Evolutionary conservation across 352 stramenopile genomes (phyloP).

Genomic region (Thraustochytrium striatum): DNA sequence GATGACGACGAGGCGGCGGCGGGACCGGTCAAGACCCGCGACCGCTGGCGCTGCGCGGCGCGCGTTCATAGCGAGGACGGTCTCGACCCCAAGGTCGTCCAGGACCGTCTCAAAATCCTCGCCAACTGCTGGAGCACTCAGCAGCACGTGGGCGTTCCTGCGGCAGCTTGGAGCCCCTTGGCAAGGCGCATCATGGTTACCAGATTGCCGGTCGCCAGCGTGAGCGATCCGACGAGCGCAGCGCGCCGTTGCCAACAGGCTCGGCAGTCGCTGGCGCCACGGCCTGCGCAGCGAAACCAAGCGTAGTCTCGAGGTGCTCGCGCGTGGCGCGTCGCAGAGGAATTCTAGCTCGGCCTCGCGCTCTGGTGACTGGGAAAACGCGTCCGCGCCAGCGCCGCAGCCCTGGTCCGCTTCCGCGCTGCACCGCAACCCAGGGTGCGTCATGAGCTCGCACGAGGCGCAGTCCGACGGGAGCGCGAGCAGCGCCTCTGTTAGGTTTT

Average conservation of each 20-base stretch:
- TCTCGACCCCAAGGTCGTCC: no score
- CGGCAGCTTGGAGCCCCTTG: no score
- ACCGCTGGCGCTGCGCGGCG: background rate
- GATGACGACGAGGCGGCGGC: background rate
- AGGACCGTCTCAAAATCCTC: no score
- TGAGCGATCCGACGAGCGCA: background rate
- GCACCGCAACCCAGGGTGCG: background rate
- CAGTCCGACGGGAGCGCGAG: background rate
- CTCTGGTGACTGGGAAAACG: background rate
- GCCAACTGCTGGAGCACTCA: no score
- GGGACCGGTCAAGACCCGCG: background rate
- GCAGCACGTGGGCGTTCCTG: no score
- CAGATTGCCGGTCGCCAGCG: background rate
- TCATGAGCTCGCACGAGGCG: background rate
- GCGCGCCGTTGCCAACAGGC: background rate
- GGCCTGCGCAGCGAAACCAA: background rate
- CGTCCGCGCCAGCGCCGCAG: background rate
- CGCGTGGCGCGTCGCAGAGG: background rate
- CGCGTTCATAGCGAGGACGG: background rate
- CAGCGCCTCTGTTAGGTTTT: background rate
- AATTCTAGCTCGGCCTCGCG: background rate
- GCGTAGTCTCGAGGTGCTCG: background rate
- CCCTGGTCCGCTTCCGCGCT: background rate
- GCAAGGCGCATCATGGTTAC: background rate
- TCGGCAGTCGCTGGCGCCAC: background rate